Conservation (phyloP, 495 filamentous ascomycete species). For the Aspergillus mulundensis region DNA sequence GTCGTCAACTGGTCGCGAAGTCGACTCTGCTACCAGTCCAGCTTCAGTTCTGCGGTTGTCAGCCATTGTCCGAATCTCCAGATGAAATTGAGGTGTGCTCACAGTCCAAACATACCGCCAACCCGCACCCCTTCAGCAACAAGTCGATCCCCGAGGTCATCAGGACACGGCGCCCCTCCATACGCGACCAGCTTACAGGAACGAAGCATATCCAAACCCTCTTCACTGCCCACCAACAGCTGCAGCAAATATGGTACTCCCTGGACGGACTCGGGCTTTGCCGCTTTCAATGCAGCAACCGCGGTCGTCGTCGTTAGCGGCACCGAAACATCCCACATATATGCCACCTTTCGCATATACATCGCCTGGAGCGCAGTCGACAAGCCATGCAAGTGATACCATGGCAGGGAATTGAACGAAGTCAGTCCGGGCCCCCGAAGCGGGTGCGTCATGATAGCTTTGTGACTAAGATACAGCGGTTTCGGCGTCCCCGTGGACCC, state of each 20-base stretch:
- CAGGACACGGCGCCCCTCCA: slow-evolving; percentile 51
- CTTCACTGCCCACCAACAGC: slow-evolving; percentile 44
- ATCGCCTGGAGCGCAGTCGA: slow-evolving; percentile 47
- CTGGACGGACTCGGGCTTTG: slow-evolving; percentile 48
- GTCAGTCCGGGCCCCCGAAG: slow-evolving; percentile 34
- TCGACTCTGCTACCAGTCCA: slow-evolving; percentile 48
- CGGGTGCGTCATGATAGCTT: slow-evolving; percentile 37
- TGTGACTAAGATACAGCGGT: slow-evolving; percentile 40
- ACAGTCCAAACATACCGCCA: slow-evolving; percentile 51
- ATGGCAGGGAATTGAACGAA: slow-evolving; percentile 53
- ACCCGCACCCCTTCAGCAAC: slow-evolving; percentile 46
- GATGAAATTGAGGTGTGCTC: neutral
- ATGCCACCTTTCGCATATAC: slow-evolving; percentile 46
- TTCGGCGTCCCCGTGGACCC: slow-evolving; percentile 59
- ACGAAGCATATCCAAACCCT: slow-evolving; percentile 43
- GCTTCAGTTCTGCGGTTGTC: slow-evolving; percentile 48
- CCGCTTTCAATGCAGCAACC: slow-evolving; percentile 42
- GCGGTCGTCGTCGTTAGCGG: slow-evolving; percentile 50
- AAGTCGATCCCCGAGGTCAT: slow-evolving; percentile 54
- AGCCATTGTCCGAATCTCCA: neutral
- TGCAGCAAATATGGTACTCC: slow-evolving; percentile 57
- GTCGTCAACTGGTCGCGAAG: slow-evolving; percentile 41
- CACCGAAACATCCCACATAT: slow-evolving; percentile 48
- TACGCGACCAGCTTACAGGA: slow-evolving; percentile 45
- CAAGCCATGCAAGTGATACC: slow-evolving; percentile 52